A percentile compares a stretch with the other conserved stretches of the same genome.
These are phyloP conservation scores for Trichoderma koningiopsis DNA, from an alignment of 2,329 filamentous ascomycete species.

Conservation along the genomic window DNA sequence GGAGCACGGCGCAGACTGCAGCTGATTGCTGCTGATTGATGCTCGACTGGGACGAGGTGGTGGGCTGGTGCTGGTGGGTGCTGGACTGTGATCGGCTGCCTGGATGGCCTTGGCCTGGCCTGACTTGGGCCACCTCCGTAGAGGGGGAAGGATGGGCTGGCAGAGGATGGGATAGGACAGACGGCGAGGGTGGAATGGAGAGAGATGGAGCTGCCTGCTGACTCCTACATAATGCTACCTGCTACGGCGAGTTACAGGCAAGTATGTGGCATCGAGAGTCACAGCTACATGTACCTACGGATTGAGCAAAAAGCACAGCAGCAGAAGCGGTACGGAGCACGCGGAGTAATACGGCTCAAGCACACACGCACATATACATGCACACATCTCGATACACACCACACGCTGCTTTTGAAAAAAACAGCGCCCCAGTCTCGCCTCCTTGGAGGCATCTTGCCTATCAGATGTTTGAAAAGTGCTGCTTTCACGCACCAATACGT, in stretches of 20 bases:
- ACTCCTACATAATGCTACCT: constrained; percentile 2
- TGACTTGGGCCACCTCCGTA: constrained; percentile 15
- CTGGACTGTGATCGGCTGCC: constrained; percentile 22
- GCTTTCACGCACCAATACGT: neutral
- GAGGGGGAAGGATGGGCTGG: constrained; percentile 9
- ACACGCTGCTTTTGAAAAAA: neutral
- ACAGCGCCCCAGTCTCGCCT: neutral
- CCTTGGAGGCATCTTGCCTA: neutral
- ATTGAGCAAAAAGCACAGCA: neutral
- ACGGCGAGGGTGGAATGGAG: constrained; percentile 12
- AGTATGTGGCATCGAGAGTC: neutral
- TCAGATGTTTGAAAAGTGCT: neutral
- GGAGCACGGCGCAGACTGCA: constrained; percentile 3
- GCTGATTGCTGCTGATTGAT: constrained; percentile 18
- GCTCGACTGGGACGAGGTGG: constrained; percentile 1
- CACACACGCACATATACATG: neutral
- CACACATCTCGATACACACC: neutral
- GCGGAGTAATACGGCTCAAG: neutral
- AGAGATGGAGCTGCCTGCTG: constrained; percentile 21
- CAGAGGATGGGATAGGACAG: constrained; percentile 2
- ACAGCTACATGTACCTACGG: neutral
- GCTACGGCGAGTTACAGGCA: neutral
- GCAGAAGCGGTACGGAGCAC: neutral
- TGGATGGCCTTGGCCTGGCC: constrained; percentile 2
- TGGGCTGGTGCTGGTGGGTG: constrained; percentile 2